Evolutionary conservation across 164 flowering plant species (phyloP), one percentile per base, ranked within the genome.

Genomic region (Chloranthus sessilifolius): DNA sequence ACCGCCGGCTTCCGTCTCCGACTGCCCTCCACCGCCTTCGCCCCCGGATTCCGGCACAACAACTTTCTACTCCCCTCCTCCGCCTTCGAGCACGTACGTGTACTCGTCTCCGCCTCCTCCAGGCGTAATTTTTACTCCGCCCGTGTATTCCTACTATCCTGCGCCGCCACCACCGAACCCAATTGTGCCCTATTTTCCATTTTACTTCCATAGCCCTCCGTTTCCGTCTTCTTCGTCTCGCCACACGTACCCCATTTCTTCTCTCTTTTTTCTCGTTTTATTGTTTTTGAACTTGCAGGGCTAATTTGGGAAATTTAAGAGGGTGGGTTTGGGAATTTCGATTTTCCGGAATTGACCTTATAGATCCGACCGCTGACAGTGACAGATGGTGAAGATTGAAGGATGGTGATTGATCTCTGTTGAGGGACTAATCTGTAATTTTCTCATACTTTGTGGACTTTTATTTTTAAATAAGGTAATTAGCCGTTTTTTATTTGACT

Each of bases 101-200:
- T 27, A 56, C 31, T 17, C 43, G 30, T 4, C n/a, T n/a, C n/a
- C n/a, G n/a, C n/a, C n/a, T n/a, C n/a, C n/a, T n/a, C n/a, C n/a
- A n/a, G 42, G 47, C 16, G 22, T 36, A 47, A 10, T 21, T 2
- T 24, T 46, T 6, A 52, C 37, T 1, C 60, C 43, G 9, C 60
- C 60, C 15, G 5, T n/a, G 8, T 1, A 5, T 4, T 7, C 22
- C 1, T 9, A 24, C 19, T 55, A 15, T 19, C 45, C 60, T 20
- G 28, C 67, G 12, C 88, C 94, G 7, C 96, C 92, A 4, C 96
- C 90, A 2, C 96, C 94, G 0, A 84, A n/a, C n/a, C n/a, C n/a
- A n/a, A n/a, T n/a, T n/a, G 79, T 88, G 2, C 96, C 96, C 3
- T 88, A 82, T 63, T 88, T 78, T 51, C 96, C 96, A 0, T 88